Conservation (phyloP, 2,329 filamentous ascomycete species). For the Raffaelea ambrosiae region DNA sequence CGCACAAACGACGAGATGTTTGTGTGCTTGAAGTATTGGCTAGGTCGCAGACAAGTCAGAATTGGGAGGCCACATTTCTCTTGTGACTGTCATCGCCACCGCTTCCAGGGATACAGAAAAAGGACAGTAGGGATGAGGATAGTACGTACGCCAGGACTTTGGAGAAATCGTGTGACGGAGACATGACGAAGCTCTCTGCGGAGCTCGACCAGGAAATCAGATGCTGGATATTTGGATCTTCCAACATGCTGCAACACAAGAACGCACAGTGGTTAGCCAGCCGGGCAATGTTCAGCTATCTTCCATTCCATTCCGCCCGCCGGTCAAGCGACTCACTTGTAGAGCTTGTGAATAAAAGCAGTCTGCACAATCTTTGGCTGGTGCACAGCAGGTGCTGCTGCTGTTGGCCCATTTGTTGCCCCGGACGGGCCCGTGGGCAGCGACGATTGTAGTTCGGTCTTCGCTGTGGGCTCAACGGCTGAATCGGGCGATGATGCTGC, state of each 20-base stretch:
- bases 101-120: too few relatives aligned
- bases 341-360: slow-evolving; percentile 97
- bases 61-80: too few relatives aligned
- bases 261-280: not conserved
- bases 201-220: slow-evolving; percentile 92
- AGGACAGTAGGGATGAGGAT: slow-evolving; percentile 6
- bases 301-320: not conserved
- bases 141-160: slow-evolving; percentile 86
- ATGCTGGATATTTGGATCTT: slow-evolving; percentile 87
- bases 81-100: too few relatives aligned
- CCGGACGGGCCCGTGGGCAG: slow-evolving; percentile 32
- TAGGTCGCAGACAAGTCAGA: slow-evolving; percentile 25
- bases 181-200: slow-evolving; percentile 98
- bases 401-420: slow-evolving; percentile 21
- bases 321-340: slow-evolving; percentile 59
- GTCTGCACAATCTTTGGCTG: slow-evolving; percentile 98
- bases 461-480: slow-evolving; percentile 6
- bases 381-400: slow-evolving; percentile 68
- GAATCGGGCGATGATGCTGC: slow-evolving; percentile 6
- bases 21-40: slow-evolving; percentile 98
- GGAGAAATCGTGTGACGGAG: slow-evolving; percentile 91
- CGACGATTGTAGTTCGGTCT: slow-evolving; percentile 24
- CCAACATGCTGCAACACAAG: slow-evolving; percentile 85
- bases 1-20: slow-evolving; percentile 98
- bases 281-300: not conserved